Evolutionary conservation across 208 protist species (phyloP).

Genomic region (Leishmania turanica): DNA sequence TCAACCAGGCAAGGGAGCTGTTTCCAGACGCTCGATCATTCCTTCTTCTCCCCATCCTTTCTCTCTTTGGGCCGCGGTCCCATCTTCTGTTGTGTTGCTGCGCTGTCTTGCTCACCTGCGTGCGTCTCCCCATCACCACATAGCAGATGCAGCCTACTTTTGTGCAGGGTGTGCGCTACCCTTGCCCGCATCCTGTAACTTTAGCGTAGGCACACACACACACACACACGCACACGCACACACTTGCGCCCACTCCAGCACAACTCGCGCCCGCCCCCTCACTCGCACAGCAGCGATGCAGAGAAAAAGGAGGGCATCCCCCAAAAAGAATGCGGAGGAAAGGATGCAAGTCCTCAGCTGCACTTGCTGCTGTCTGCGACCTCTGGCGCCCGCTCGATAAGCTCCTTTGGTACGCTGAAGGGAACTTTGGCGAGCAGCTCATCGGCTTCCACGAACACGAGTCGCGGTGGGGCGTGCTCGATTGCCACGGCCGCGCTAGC

Average conservation of each 20-base stretch:
- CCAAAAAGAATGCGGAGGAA: not conserved
- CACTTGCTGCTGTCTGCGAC: not conserved
- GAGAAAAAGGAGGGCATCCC: not conserved
- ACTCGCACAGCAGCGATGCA: not conserved
- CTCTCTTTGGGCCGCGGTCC: not conserved
- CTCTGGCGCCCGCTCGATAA: slow-evolving; percentile 38
- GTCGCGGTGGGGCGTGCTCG: slow-evolving; percentile 8
- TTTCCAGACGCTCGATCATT: no score
- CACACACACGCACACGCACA: not conserved
- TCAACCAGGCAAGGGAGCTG: not conserved
- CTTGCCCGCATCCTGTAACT: not conserved
- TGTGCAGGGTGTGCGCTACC: not conserved
- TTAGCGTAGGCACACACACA: not conserved
- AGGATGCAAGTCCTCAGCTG: not conserved
- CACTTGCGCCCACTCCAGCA: not conserved
- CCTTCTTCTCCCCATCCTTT: not conserved
- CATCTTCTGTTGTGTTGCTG: not conserved
- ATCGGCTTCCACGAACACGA: slow-evolving; percentile 77
- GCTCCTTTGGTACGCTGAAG: slow-evolving; percentile 77
- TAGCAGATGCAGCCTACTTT: not conserved
- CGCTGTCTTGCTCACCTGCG: not conserved
- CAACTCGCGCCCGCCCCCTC: not conserved
- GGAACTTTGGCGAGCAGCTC: slow-evolving; percentile 68
- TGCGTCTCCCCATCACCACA: not conserved
- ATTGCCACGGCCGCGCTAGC: not conserved